Percentiles rank a stretch among this genome's conserved stretches.
These are phyloP conservation scores for Rhodosporidiobolus sp. DNA, from an alignment of 768 basidiomycete species.

Conservation along the genomic window DNA sequence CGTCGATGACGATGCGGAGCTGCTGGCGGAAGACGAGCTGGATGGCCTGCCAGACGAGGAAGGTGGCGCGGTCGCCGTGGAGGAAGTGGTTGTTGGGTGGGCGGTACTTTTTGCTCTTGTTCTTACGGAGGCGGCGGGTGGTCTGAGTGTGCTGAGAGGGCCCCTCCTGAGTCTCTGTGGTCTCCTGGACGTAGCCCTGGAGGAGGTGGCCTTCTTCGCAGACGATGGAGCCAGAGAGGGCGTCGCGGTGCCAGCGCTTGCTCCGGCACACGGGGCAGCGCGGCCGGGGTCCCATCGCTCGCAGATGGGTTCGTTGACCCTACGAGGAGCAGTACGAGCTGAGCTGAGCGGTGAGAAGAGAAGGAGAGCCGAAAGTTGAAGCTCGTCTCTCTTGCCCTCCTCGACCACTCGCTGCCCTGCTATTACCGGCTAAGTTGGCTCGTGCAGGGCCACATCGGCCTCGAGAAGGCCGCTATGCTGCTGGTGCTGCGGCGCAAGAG, in stretches of 20 bases:
- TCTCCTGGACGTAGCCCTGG: constrained; percentile 36
- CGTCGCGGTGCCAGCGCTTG: constrained; percentile 33
- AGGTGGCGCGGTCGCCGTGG: constrained; percentile 29
- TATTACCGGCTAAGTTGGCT: too few relatives aligned
- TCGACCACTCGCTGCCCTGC: too few relatives aligned
- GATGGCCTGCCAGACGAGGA: constrained; percentile 31
- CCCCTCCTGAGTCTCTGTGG: constrained; percentile 31
- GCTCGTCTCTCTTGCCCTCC: too few relatives aligned
- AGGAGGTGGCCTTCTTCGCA: constrained; percentile 41
- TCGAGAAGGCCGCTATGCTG: too few relatives aligned
- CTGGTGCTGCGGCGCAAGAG: too few relatives aligned
- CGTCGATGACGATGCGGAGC: constrained; percentile 28
- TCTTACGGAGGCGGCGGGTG: constrained; percentile 29
- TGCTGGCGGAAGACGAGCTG: constrained; percentile 38
- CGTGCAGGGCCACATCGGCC: too few relatives aligned
- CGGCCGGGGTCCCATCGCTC: constrained; percentile 16
- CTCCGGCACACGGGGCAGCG: constrained; percentile 35
- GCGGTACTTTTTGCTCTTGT: not conserved
- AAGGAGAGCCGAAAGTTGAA: too few relatives aligned
- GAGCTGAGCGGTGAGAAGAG: too few relatives aligned
- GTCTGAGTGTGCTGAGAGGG: constrained; percentile 16
- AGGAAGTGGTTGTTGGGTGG: constrained; percentile 19
- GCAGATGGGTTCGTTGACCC: too few relatives aligned
- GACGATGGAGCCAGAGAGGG: constrained; percentile 33
- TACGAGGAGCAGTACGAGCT: too few relatives aligned